Base-by-base conservation (phyloP, 192 early-diverging fungal species). In the Umbelopsis sp. region DNA sequence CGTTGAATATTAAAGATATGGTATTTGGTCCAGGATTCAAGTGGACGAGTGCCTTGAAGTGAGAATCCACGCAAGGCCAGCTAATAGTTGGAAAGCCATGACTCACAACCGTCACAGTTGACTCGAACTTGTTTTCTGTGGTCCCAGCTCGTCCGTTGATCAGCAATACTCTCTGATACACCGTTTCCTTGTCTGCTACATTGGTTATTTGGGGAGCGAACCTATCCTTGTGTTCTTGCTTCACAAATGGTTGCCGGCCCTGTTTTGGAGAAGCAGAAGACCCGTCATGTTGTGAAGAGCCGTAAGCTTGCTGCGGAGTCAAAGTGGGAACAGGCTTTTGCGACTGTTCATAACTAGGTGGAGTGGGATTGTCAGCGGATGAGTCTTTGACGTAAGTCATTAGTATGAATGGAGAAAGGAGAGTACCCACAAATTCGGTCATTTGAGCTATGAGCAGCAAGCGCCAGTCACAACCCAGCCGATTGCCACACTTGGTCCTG, bases 1-100 rank as follows among this genome's bases (percentile, higher is more conserved):
- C 75, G 49, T 82, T 37, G 45, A 84, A 81, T n/a, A 76, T 78
- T 46, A 89, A 85, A 50, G 45, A 74, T n/a, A 89, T 78, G 6
- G 69, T 70, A 53, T 89, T 89, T 33, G 68, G 71, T 45, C 88
- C 88, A 68, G 72, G 82, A 66, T 82, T 79, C 25, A 89, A 78
- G 71, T 86, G 85, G 0, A 86, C 86, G 21, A 89, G 77, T 10
- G 75, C 78, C 74, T 89, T 89, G 64, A 88, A 89, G 73, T 83
- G 80, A 12, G 84, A 84, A 50, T 87, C 78, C 8, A 84, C 76
- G 25, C 80, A 80, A 0, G 85, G 86, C 69, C 86, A 89, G 3
- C 53, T 68, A 8, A 81, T 74, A 18, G 80, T 70, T 18, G 88
- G 88, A 41, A 85, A 89, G 11, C 37, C 64, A 64, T 72, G 66